Evolutionary conservation across 148 eudicot genomes (phyloP), one percentile per base, ranked within the genome.

Genomic region (Oxyria digyna): DNA sequence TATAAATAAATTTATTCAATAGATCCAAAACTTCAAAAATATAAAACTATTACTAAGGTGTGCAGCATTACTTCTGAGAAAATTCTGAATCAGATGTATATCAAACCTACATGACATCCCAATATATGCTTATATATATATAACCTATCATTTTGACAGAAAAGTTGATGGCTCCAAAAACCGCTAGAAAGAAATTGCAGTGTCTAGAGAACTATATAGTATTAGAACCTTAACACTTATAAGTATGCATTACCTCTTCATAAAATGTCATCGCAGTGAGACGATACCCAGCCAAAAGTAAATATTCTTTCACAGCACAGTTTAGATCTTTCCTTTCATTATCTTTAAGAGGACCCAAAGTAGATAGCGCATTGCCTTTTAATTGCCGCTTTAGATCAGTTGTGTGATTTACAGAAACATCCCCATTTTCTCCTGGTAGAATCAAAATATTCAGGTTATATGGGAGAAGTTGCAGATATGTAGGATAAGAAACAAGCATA

Each of bases 191-290:
- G 64, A 59, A 15, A 59, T 59, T 21, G 20, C 38, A 29, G 29
- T 1, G 14, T 24, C 17, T 21, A 15, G 26, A 67, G 31, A 67
- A 42, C n/a, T 24, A 17, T 10, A 14, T 8, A 35, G 38, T 67
- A 18, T 0, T 63, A 73, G 3, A 42, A 15, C 31, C 68, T 46
- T 64, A 33, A 57, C n/a, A n/a, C n/a, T n/a, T n/a, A n/a, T n/a
- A n/a, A 27, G 13, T 57, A 57, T 27, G 64, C 54, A 69, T 71
- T 87, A 95, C 99, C 94, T 95, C 99, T 74, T 95, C 99, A 76
- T 86, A 91, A 81, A 94, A 95, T 67, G 99, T 95, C 99, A 91
- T 95, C 62, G 99, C 97, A 69, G 97, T 85, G 57, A 95, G 85
- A 73, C 99, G 99, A 65, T 95, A 91, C 69, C 99, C 99, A 48